Evolutionary conservation across 2,329 filamentous ascomycete species (phyloP).

Genomic region (Epichloe scottii): DNA sequence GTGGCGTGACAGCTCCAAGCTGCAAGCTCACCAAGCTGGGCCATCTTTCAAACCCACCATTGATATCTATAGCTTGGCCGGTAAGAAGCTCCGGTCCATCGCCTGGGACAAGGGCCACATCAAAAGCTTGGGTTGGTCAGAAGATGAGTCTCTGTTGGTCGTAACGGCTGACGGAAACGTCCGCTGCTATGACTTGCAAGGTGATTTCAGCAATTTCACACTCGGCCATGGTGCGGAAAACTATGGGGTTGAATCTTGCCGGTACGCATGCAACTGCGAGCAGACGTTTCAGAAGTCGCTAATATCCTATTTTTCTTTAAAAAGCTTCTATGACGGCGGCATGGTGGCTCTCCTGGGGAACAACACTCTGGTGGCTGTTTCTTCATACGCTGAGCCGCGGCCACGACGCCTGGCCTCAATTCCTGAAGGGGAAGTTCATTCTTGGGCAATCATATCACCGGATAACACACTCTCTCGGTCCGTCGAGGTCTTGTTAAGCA

Average conservation of each 20-base stretch:
- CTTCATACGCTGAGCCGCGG: slow-evolving; percentile 79
- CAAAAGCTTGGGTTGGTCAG: slow-evolving; percentile 87
- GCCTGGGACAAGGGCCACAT: slow-evolving; percentile 86
- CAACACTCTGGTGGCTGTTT: slow-evolving; percentile 76
- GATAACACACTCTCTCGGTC: slow-evolving; percentile 81
- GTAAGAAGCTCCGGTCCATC: slow-evolving; percentile 74
- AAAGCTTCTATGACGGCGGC: slow-evolving; percentile 72
- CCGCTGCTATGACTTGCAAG: slow-evolving; percentile 82
- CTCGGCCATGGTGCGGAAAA: slow-evolving; percentile 84
- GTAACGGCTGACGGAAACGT: slow-evolving; percentile 84
- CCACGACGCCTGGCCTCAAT: slow-evolving; percentile 68
- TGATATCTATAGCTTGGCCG: slow-evolving; percentile 87
- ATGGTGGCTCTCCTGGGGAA: slow-evolving; percentile 86
- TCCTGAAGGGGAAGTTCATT: slow-evolving; percentile 67
- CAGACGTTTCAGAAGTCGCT: neutral
- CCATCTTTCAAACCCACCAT: slow-evolving; percentile 69
- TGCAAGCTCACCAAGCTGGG: slow-evolving; percentile 63
- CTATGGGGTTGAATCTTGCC: slow-evolving; percentile 74
- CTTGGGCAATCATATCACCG: slow-evolving; percentile 83
- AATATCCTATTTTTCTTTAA: neutral
- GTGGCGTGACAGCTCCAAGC: slow-evolving; percentile 76
- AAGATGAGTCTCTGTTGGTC: slow-evolving; percentile 83
- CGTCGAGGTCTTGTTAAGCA: slow-evolving; percentile 81
- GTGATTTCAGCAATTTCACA: slow-evolving; percentile 89
- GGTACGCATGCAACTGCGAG: slow-evolving; percentile 22